phyloP scores from a whole-genome alignment of 139 green algal genomes.

The Tetraselmis chui region DNA sequence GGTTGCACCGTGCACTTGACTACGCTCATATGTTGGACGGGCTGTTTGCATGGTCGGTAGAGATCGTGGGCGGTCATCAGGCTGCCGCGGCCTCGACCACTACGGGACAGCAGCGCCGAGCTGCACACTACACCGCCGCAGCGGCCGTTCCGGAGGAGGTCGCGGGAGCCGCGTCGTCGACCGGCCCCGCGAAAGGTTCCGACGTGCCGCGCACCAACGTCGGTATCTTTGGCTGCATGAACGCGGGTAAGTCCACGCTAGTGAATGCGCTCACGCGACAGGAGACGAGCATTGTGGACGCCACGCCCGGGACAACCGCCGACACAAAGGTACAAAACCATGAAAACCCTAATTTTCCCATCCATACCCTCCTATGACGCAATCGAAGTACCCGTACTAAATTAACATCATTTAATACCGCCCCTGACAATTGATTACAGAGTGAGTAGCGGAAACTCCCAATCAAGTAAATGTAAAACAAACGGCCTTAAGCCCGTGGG shows the following conservation, averaged over 20 bases:
- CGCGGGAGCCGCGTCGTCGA: neutral
- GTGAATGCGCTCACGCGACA: conserved; percentile 63
- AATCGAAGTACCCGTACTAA: no score
- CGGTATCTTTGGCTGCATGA: conserved; percentile 62
- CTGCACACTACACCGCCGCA: neutral
- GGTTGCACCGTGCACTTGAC: no score
- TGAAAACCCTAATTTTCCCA: no score
- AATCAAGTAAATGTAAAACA: no score
- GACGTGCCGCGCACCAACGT: conserved; percentile 56
- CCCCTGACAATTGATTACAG: no score
- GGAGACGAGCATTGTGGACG: conserved; percentile 58
- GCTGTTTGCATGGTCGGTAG: no score
- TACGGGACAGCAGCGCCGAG: neutral
- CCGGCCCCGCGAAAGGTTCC: conserved; percentile 24
- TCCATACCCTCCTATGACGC: no score
- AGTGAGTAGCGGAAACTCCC: no score
- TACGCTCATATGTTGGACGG: no score
- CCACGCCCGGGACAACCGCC: conserved; percentile 51
- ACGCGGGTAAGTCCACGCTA: conserved; percentile 53
- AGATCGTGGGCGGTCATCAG: no score
- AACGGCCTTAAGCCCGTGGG: no score
- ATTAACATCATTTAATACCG: no score
- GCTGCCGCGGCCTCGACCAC: neutral
- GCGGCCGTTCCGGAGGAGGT: neutral
- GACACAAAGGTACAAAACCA: neutral